A percentile compares a stretch with the other conserved stretches of the same genome.
Evolutionary conservation across 73 alveolate species (phyloP).

Genomic region (Tetrahymena thermophila): DNA sequence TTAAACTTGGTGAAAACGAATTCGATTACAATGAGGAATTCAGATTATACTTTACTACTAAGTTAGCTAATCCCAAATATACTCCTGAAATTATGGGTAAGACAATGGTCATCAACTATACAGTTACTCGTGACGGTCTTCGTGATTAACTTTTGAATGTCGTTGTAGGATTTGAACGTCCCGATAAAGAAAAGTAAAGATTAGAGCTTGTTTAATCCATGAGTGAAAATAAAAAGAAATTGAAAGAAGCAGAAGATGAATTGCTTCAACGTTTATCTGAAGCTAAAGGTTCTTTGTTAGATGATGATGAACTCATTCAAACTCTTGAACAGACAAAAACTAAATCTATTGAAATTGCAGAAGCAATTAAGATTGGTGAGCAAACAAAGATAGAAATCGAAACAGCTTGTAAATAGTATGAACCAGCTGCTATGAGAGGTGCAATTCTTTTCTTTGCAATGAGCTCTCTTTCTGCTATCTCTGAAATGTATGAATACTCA

Average conservation of each 20-base stretch:
- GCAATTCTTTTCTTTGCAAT: slow-evolving; percentile 98
- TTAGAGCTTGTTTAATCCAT: slow-evolving; percentile 89
- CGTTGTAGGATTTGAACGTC: slow-evolving; percentile 97
- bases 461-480: slow-evolving; percentile 95
- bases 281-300: slow-evolving; percentile 94
- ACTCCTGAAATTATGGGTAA: slow-evolving; percentile 99
- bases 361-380: slow-evolving; percentile 91
- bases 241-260: slow-evolving; percentile 87
- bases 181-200: slow-evolving; percentile 95
- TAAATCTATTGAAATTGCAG: slow-evolving; percentile 92
- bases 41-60: slow-evolving; percentile 94
- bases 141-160: slow-evolving; percentile 97
- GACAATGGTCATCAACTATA: slow-evolving; percentile 96
- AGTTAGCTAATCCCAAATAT: slow-evolving; percentile 97
- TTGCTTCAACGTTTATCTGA: slow-evolving; percentile 42
- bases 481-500: slow-evolving; percentile 99
- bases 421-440: slow-evolving; percentile 97
- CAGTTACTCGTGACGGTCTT: slow-evolving; percentile 95
- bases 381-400: slow-evolving; percentile 93
- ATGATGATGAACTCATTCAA: slow-evolving; percentile 90
- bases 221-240: slow-evolving; percentile 87
- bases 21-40: slow-evolving; percentile 88
- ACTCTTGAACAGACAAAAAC: slow-evolving; percentile 94
- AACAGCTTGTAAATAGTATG: slow-evolving; percentile 78
- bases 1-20: slow-evolving; percentile 69